Conservation (phyloP, 352 stramenopile genomes). For the Globisporangium spiculum region DNA sequence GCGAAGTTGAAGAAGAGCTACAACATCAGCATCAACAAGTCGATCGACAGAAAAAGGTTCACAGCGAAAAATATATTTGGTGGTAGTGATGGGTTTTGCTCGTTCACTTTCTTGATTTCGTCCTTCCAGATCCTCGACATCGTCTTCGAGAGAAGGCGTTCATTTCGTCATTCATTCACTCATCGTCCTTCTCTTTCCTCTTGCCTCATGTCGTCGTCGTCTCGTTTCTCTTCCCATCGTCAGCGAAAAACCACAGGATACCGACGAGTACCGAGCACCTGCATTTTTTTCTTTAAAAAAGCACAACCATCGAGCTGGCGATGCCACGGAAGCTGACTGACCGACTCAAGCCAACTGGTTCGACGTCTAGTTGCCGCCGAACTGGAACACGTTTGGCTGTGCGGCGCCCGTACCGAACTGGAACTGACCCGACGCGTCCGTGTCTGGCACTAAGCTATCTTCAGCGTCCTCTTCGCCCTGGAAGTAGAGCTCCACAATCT, state of each 20-base stretch:
- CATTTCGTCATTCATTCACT: not conserved
- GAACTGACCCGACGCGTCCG: slow-evolving; percentile 78
- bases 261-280: not conserved
- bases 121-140: not conserved
- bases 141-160: not conserved
- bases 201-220: not conserved
- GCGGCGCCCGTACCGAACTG: slow-evolving; percentile 62
- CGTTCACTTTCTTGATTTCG: not conserved
- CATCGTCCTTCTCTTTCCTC: slow-evolving; percentile 2
- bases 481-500: slow-evolving; percentile 98
- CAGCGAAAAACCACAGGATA: slow-evolving; percentile 6
- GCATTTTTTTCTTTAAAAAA: slow-evolving; percentile 4
- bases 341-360: not conserved
- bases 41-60: not conserved
- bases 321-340: slow-evolving; percentile 12
- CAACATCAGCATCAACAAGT: not conserved
- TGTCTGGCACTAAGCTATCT: slow-evolving; percentile 67
- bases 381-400: slow-evolving; percentile 83
- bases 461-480: slow-evolving; percentile 97
- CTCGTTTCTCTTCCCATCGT: not conserved
- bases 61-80: slow-evolving; percentile 13
- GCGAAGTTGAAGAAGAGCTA: not conserved
- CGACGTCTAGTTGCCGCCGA: slow-evolving; percentile 67
- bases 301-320: not conserved
- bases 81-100: slow-evolving; percentile 1